Conservation (phyloP, 768 basidiomycete genomes). For the Sporobolomyces roseus region DNA sequence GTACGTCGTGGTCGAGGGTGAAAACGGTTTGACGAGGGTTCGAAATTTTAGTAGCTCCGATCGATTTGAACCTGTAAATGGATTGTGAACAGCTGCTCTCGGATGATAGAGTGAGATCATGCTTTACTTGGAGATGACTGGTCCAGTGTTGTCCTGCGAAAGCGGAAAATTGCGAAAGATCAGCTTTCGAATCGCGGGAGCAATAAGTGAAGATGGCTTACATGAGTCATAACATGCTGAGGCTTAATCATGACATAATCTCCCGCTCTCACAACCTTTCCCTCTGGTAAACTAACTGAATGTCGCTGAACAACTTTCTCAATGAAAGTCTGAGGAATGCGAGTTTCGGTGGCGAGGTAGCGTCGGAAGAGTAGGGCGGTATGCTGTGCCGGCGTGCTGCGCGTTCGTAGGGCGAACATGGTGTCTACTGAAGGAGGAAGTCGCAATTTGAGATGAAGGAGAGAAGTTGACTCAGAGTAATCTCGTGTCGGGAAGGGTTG, state of each 20-base stretch:
- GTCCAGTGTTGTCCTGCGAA: conserved; percentile 83
- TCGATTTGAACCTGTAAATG: conserved; percentile 75
- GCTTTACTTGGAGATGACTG: conserved; percentile 89
- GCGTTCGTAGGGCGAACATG: conserved; percentile 17
- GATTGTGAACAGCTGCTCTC: background rate
- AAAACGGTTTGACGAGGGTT: conserved; percentile 84
- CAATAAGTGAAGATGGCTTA: conserved; percentile 33
- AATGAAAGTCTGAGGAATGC: conserved; percentile 68
- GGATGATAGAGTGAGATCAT: background rate
- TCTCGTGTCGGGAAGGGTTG: no score
- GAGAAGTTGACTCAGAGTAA: background rate
- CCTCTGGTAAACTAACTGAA: conserved; percentile 78
- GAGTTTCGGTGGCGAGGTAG: conserved; percentile 32
- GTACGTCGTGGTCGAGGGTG: conserved; percentile 96
- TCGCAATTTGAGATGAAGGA: background rate
- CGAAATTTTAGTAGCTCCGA: conserved; percentile 78
- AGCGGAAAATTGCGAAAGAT: background rate
- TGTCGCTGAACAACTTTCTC: conserved; percentile 98
- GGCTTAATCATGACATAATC: conserved; percentile 99
- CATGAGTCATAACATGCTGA: conserved; percentile 94
- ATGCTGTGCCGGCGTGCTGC: background rate
- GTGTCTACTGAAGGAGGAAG: background rate
- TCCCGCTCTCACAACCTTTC: conserved; percentile 78
- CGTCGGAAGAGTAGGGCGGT: conserved; percentile 11
- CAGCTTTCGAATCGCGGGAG: background rate